These are phyloP conservation scores for Actinomortierella ambigua DNA, from an alignment of 371 early-diverging fungal genomes.

Conservation along the genomic window DNA sequence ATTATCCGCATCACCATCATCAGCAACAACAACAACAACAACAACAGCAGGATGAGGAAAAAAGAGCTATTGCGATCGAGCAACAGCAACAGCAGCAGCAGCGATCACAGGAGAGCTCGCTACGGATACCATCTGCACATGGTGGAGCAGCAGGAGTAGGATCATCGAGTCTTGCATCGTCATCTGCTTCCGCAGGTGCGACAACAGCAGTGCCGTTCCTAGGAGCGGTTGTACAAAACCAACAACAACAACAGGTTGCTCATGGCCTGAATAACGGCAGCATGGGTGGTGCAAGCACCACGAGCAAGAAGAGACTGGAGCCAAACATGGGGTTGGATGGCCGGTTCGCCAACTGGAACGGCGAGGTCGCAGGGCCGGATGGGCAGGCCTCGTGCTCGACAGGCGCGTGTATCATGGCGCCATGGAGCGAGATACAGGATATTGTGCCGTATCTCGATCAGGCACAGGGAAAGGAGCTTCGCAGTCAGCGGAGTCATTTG, in stretches of 20 bases:
- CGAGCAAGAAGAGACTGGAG: conserved; percentile 8
- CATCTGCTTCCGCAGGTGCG: not conserved
- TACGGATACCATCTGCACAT: too few relatives aligned
- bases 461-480: not conserved
- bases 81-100: too few relatives aligned
- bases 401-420: conserved; percentile 43
- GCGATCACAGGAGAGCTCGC: too few relatives aligned
- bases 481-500: not conserved
- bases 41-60: not conserved
- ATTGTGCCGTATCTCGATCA: not conserved
- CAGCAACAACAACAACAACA: not conserved
- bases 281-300: not conserved
- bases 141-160: conserved; percentile 8
- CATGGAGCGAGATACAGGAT: conserved; percentile 46
- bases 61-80: too few relatives aligned
- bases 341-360: conserved; percentile 42
- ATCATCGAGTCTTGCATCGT: conserved; percentile 5
- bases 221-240: not conserved
- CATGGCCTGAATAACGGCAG: not conserved
- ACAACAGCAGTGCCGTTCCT: not conserved
- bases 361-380: conserved; percentile 29
- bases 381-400: conserved; percentile 41
- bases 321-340: conserved; percentile 38
- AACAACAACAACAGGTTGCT: not conserved
- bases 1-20: too few relatives aligned